Percentiles rank a stretch among this genome's conserved stretches.
Evolutionary conservation across 1,284 basidiomycete species (phyloP).

Genomic region (Lignosus rhinocerotis): DNA sequence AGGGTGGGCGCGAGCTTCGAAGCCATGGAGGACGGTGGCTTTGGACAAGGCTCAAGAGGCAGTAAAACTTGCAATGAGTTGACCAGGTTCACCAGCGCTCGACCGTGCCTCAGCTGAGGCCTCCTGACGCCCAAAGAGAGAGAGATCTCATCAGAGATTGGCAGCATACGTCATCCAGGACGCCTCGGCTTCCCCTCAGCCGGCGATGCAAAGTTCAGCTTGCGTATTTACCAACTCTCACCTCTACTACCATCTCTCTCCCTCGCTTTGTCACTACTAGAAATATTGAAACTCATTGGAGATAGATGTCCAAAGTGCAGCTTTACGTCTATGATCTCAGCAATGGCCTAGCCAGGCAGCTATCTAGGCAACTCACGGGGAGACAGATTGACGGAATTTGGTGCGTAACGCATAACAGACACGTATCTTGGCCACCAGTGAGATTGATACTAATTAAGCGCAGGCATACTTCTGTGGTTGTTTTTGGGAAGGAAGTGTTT

Average conservation of each 20-base stretch:
- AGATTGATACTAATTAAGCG: constrained; percentile 7
- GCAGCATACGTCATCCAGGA: not conserved
- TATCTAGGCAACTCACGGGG: constrained; percentile 80
- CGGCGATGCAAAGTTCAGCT: not conserved
- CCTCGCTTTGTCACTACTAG: not conserved
- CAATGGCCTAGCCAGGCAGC: constrained; percentile 76
- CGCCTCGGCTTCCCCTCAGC: not conserved
- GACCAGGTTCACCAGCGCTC: no score
- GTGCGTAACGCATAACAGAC: constrained; percentile 41
- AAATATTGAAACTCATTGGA: not conserved
- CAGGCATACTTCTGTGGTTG: constrained; percentile 90
- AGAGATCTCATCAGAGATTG: not conserved
- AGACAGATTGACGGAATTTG: constrained; percentile 88
- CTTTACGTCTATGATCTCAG: constrained; percentile 92
- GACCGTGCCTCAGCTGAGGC: not conserved
- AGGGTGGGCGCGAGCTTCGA: constrained; percentile 34
- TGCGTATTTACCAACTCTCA: not conserved
- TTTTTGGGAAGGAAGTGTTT: constrained; percentile 82
- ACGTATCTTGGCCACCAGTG: not conserved
- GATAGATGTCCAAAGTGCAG: constrained; percentile 32
- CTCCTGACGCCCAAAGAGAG: not conserved
- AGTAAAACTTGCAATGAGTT: not conserved
- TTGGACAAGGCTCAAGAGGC: not conserved
- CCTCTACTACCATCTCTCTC: not conserved
- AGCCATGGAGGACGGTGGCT: constrained; percentile 37